Evolutionary conservation across 495 filamentous ascomycete genomes (phyloP), one percentile per base, ranked within the genome.

Genomic region (Hyaloscypha finlandica): DNA sequence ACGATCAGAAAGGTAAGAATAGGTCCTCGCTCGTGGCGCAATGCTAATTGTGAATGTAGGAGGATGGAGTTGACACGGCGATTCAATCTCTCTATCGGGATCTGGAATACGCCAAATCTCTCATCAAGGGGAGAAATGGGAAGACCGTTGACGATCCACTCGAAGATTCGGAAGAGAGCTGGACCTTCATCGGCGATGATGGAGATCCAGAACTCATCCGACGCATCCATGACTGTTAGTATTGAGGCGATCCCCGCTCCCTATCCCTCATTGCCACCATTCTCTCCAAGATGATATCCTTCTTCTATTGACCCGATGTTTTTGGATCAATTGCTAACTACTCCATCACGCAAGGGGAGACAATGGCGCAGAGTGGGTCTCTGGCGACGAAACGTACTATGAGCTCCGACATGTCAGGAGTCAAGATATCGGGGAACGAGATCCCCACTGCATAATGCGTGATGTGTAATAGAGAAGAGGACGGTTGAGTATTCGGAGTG

Each of bases 51-150:
- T 42, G 63, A 20, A 8, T 33, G 61, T 66, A 96, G 91, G 95
- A 99, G 76, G 86, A 94, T 71, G 95, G 95, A 19, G 92, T 97
- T 51, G 89, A 88, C 16, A 90, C 83, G 19, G 95, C 96, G 11
- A 92, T 99, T 68, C 92, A 98, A 74, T 88, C 89, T 62, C 92
- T 99, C 61, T 99, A 97, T 75, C 89, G 95, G 11, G 95, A 98
- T 75, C 83, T 99, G 51, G 95, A 98, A 74, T 97, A 98, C 67
- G 96, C 95, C n/a, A 91, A 88, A 75, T 90, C 89, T 22, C 81
- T 97, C 61, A 90, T 96, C 77, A 91, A 90, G 75, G 74, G 79
- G 57, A 81, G 82, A 64, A 62, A 76, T 35, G 81, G 81, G 65
- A 82, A 80, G 76, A 79, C 80, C 59, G 60, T 52, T 12, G 80